A percentile compares a stretch with the other conserved stretches of the same genome.
Conservation (phyloP, 1,284 basidiomycete genomes). For the Cryptococcus hybrid region DNA sequence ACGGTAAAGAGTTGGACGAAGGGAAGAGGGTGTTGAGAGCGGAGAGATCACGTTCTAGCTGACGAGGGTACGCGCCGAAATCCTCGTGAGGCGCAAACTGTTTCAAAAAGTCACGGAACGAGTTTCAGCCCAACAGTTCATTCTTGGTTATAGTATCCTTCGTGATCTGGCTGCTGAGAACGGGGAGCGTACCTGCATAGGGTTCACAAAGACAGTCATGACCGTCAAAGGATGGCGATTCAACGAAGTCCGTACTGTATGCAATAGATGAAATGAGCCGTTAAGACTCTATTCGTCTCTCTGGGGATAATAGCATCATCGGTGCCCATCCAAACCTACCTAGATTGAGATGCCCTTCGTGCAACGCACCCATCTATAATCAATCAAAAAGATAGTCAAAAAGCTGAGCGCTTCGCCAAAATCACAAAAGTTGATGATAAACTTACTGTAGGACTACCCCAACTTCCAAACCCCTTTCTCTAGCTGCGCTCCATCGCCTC, state of each 20-base stretch:
- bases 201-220: conserved; percentile 96
- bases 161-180: not conserved
- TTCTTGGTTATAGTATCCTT: not conserved
- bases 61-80: conserved; percentile 84
- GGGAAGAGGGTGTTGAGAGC: conserved; percentile 64
- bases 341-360: conserved; percentile 87
- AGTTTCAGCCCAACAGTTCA: no score
- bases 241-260: conserved; percentile 61
- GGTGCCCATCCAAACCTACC: conserved; percentile 55
- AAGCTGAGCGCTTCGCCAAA: not conserved
- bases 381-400: not conserved
- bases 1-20: conserved; percentile 36
- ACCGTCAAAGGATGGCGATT: conserved; percentile 80
- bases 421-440: not conserved
- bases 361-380: conserved; percentile 82
- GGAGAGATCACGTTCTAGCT: conserved; percentile 55
- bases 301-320: not conserved
- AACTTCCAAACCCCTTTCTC: conserved; percentile 63
- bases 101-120: not conserved
- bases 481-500: conserved; percentile 74
- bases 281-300: not conserved
- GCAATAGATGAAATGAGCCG: not conserved
- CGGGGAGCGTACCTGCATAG: conserved; percentile 59
- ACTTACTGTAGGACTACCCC: conserved; percentile 78
- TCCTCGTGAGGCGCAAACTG: conserved; percentile 96